Base-by-base conservation (phyloP, 2,329 filamentous ascomycete species). In the Paraphaeosphaeria sporulosa region DNA sequence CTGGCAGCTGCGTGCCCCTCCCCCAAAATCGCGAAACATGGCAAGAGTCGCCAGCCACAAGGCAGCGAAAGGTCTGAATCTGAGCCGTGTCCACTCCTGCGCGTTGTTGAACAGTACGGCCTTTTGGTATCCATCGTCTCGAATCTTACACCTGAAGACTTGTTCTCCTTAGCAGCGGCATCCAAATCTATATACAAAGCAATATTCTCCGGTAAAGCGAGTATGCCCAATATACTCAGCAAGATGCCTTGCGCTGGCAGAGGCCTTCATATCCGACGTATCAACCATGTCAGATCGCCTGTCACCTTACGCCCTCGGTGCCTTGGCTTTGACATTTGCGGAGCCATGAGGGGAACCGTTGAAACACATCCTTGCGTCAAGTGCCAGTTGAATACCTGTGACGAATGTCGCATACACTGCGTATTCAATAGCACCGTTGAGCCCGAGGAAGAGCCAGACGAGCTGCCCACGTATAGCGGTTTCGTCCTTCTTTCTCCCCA, bases 331-430 rank as follows among this genome's bases (percentile, higher is more conserved):
- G 65, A 68, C 25, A 48, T 64, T 42, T 76, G 74, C 46, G 67
- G 67, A 7, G 62, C 67, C 9, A 55, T 59, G 12, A 42, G 58
- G 12, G 49, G 55, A 1, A 13, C 30, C 2, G 58, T 71, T 17
- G 65, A 71, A 30, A 67, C 66, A 23, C 64, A 57, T 17, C 69
- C 74, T 15, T 77, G 74, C 46, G 49, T 61, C 9, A 60, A 44
- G 8, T 77, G 74, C 57, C 66, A 64, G 17, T 58, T 67, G 1
- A 74, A 60, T n/a, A 77, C 74, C 2, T 77, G 74, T 61, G 61
- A 77, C 42, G 74, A 77, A 55, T 77, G 74, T 48, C 68, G 74
- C 8, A 69, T 75, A 36, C 74, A 77, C 51, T 74, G 71, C 58
- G 71, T 75, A 4, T 77, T 74, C 43, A 73, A 75, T 40, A 73